phyloP scores from a whole-genome alignment of 1,284 basidiomycete genomes.

The Schizopora paradoxa region DNA sequence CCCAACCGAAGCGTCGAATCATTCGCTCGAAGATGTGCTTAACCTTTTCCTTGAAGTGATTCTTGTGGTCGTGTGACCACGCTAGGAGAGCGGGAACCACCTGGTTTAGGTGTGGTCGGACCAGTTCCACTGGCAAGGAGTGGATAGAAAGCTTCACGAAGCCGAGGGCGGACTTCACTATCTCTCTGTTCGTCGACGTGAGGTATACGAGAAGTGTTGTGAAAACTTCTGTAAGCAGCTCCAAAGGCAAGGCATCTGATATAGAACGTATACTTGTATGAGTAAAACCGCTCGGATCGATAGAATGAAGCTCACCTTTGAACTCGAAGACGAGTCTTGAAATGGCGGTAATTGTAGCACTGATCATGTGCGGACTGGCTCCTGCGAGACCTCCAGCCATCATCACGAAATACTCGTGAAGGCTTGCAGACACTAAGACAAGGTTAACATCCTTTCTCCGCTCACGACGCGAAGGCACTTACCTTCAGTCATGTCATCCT shows the following conservation, averaged over 20 bases:
- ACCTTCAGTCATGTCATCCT: constrained; percentile 60
- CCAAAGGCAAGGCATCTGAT: constrained; percentile 63
- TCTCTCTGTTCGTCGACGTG: constrained; percentile 91
- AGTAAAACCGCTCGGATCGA: background rate
- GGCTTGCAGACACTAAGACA: constrained; percentile 63
- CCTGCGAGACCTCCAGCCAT: constrained; percentile 93
- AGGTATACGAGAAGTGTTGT: constrained; percentile 88
- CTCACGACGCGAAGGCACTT: constrained; percentile 21
- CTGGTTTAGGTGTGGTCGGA: constrained; percentile 70
- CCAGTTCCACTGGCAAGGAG: constrained; percentile 65
- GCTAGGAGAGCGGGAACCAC: constrained; percentile 83
- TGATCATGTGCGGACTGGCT: constrained; percentile 96
- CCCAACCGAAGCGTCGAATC: constrained; percentile 87
- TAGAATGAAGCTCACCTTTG: constrained; percentile 56
- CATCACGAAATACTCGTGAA: constrained; percentile 97
- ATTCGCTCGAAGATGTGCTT: constrained; percentile 96
- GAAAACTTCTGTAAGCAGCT: constrained; percentile 85
- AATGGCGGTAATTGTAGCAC: constrained; percentile 91
- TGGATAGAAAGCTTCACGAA: constrained; percentile 94
- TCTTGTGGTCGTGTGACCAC: constrained; percentile 97
- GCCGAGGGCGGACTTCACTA: constrained; percentile 93
- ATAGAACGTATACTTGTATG: constrained; percentile 1
- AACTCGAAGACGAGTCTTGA: constrained; percentile 96
- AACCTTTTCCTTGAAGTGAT: constrained; percentile 97
- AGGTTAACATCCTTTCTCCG: background rate